These are phyloP conservation scores for Lepidium africanum DNA, from an alignment of 345 rosid genomes.

Conservation along the genomic window DNA sequence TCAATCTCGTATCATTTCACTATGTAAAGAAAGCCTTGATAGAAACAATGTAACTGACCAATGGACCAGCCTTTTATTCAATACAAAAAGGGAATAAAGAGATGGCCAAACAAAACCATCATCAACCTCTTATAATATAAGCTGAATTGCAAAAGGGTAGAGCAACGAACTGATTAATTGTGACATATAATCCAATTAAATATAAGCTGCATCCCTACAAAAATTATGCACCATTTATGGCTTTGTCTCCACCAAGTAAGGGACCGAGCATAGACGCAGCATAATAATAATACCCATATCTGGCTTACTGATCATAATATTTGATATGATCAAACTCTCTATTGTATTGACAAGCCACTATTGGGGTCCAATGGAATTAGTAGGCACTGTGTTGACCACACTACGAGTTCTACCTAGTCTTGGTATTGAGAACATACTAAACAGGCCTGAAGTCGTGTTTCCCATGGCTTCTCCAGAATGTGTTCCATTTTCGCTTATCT, in stretches of 20 bases:
- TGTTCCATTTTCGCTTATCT: slow-evolving; percentile 25
- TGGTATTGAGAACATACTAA: slow-evolving; percentile 21
- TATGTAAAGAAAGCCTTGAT: background rate
- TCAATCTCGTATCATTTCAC: background rate
- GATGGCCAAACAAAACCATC: slow-evolving; percentile 8
- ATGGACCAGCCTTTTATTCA: slow-evolving; percentile 11
- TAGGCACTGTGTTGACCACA: slow-evolving; percentile 12
- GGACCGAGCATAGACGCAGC: background rate
- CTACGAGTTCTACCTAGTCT: slow-evolving; percentile 25
- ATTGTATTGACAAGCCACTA: slow-evolving; percentile 9
- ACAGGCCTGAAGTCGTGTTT: slow-evolving; percentile 2
- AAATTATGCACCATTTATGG: slow-evolving; percentile 8
- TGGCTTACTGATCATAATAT: background rate
- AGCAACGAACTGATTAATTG: slow-evolving; percentile 11
- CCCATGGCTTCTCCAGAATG: slow-evolving; percentile 9
- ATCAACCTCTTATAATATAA: background rate
- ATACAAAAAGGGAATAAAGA: background rate
- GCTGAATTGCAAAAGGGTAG: slow-evolving; percentile 5
- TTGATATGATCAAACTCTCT: slow-evolving; percentile 8
- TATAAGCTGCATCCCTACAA: slow-evolving; percentile 12
- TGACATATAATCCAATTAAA: slow-evolving; percentile 2
- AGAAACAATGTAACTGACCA: background rate
- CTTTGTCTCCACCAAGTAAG: slow-evolving; percentile 9
- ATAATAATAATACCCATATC: background rate
- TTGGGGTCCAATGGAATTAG: slow-evolving; percentile 28